Base-by-base conservation (phyloP, 164 flowering plant species). In the Stephania japonica region DNA sequence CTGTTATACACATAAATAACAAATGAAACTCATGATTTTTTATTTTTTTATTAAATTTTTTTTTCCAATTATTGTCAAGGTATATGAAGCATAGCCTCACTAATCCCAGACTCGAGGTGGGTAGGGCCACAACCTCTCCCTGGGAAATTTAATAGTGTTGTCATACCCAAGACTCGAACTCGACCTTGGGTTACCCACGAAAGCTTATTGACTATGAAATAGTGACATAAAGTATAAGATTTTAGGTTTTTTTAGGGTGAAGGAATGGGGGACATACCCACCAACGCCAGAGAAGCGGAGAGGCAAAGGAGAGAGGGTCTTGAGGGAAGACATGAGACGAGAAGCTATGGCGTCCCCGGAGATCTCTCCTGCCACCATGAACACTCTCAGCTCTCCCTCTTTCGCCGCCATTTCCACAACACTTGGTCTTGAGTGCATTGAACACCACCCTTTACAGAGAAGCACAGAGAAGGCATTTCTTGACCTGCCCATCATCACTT, bases 351-450 rank as follows among this genome's bases (percentile, higher is more conserved):
- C 56, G 75, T 95, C 99, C 13, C 97, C 99, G 42, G 98, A 93
- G 23, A 91, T 96, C 79, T 95, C 98, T 59, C 99, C 99, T 7
- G 96, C 79, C 44, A 95, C 91, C 13, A 93, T 73, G 80, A 95
- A 93, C 16, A 91, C 89, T 74, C 99, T 87, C 41, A 95, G 79
- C 74, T 93, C 97, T 5, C 91, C 94, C 32, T 89, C 96, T 75
- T 80, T 85, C 4, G 83, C 81, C 19, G 89, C 95, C 82, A 67
- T 62, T 10, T 89, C 93, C 16, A 84, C 32, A 1, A 81, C 85
- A 26, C 81, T 27, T 79, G 47, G 78, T 64, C 82, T 73, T 12
- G 83, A 47, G 16, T 32, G 38, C 38, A 47, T 16, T 7, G 13
- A 47, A 47, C 12, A 47, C 12, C 38, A 32, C 38, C 53, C 16